A percentile compares a stretch with the other conserved stretches of the same genome.
Conservation (phyloP, 768 basidiomycete species). For the Termitomyces sp. region DNA sequence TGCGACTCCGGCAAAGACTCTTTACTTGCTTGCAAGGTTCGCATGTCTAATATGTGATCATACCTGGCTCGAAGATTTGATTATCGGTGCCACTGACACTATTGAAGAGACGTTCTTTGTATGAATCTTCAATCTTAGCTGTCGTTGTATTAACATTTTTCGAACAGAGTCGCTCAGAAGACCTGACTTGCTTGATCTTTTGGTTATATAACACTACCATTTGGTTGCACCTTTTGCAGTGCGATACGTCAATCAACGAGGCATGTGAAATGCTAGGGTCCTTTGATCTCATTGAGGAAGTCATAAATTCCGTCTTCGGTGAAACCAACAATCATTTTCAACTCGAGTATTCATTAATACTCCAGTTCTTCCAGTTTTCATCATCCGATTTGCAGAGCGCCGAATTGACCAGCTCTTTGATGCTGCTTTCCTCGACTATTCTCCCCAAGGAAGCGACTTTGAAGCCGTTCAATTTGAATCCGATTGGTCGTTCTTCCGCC, state of each 20-base stretch:
- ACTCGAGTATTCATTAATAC: constrained; percentile 5
- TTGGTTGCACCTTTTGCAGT: constrained; percentile 88
- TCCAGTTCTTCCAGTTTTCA: constrained; percentile 59
- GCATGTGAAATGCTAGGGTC: constrained; percentile 82
- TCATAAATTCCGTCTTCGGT: constrained; percentile 95
- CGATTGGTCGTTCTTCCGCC: constrained; percentile 89
- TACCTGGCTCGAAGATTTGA: constrained; percentile 87
- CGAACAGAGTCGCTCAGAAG: constrained; percentile 70
- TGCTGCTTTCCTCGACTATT: constrained; percentile 73
- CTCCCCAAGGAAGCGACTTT: constrained; percentile 70
- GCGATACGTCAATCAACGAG: constrained; percentile 71
- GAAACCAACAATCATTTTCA: constrained; percentile 10
- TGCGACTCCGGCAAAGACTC: constrained; percentile 81
- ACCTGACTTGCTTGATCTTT: constrained; percentile 82
- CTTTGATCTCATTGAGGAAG: constrained; percentile 83
- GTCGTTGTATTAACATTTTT: constrained; percentile 9
- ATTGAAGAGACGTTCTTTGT: constrained; percentile 94
- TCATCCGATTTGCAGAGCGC: constrained; percentile 88
- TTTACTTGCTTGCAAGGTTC: constrained; percentile 89
- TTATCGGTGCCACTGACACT: constrained; percentile 84
- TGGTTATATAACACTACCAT: constrained; percentile 92
- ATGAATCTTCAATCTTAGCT: constrained; percentile 25
- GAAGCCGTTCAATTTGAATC: constrained; percentile 90
- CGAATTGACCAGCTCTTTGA: constrained; percentile 86
- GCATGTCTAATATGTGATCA: constrained; percentile 90